These are phyloP conservation scores for Leccinellum rugosiceps DNA, from an alignment of 768 basidiomycete species.

Conservation along the genomic window DNA sequence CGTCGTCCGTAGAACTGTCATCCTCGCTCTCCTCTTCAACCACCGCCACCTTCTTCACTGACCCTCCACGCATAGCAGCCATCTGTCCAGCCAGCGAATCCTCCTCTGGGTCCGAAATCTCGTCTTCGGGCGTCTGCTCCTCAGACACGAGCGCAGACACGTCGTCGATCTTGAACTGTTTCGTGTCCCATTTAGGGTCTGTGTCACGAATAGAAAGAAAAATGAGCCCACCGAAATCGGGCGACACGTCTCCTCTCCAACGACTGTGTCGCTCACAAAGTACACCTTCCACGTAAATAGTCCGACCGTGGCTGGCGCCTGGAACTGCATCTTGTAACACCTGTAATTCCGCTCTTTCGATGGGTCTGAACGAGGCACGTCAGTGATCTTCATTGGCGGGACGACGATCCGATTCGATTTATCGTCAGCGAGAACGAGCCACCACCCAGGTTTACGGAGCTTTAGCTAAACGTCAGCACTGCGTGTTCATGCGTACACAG, in stretches of 20 bases:
- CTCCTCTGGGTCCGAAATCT: slow-evolving; percentile 98
- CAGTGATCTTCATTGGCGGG: slow-evolving; percentile 77
- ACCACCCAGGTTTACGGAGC: slow-evolving; percentile 91
- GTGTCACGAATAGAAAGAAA: background rate
- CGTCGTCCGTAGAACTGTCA: slow-evolving; percentile 32
- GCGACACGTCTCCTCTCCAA: slow-evolving; percentile 71
- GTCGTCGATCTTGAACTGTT: slow-evolving; percentile 82
- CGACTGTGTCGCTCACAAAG: slow-evolving; percentile 83
- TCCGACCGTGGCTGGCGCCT: slow-evolving; percentile 82
- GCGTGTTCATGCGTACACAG: background rate
- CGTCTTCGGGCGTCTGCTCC: slow-evolving; percentile 72
- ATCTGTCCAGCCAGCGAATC: slow-evolving; percentile 96
- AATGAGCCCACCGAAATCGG: slow-evolving; percentile 66
- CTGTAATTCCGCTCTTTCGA: slow-evolving; percentile 59
- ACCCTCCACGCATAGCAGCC: slow-evolving; percentile 89
- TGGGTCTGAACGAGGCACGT: slow-evolving; percentile 64
- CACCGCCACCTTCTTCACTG: slow-evolving; percentile 61
- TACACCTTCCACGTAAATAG: slow-evolving; percentile 87
- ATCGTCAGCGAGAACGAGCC: slow-evolving; percentile 86
- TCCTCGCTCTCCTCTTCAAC: slow-evolving; percentile 36
- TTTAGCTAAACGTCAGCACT: slow-evolving; percentile 26
- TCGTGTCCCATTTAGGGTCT: slow-evolving; percentile 2
- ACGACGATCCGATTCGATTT: slow-evolving; percentile 84
- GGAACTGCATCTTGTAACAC: slow-evolving; percentile 90
- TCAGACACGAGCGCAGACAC: slow-evolving; percentile 52